phyloP scores from a whole-genome alignment of 306 rosid species.

The Rubus parviflorus region DNA sequence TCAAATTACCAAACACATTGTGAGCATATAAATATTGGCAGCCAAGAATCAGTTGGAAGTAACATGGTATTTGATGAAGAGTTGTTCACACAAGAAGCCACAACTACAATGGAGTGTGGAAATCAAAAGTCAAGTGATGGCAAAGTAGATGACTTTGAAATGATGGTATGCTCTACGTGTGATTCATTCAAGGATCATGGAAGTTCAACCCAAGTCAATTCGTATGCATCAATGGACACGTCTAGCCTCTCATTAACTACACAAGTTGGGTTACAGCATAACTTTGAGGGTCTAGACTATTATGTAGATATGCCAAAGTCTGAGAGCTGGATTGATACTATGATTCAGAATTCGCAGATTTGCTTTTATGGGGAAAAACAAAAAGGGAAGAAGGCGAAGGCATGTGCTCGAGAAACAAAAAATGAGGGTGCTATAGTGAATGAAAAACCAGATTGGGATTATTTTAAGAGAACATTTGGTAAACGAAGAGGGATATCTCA shows the following conservation, averaged over 20 bases:
- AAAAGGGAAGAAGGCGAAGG: background rate
- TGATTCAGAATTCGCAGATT: background rate
- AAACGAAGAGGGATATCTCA: background rate
- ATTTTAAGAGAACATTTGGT: constrained; percentile 20
- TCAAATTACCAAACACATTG: background rate
- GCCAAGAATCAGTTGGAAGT: background rate
- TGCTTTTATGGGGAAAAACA: background rate
- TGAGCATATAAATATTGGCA: background rate
- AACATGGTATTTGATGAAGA: background rate
- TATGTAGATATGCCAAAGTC: background rate
- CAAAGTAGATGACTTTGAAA: no score
- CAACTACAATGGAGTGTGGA: background rate
- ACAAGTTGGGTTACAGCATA: background rate
- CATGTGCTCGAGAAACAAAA: background rate
- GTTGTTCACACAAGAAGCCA: background rate
- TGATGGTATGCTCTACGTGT: background rate
- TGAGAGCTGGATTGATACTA: constrained; percentile 15
- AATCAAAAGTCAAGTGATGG: background rate
- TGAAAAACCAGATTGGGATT: constrained; percentile 43
- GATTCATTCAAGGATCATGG: no score
- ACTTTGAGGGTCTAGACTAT: background rate
- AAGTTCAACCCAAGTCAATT: no score
- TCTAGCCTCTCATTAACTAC: background rate
- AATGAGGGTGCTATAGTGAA: constrained; percentile 22
- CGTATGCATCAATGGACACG: background rate